These are phyloP conservation scores for Westerdykella sp. DNA, from an alignment of 2,329 filamentous ascomycete species.

Conservation along the genomic window DNA sequence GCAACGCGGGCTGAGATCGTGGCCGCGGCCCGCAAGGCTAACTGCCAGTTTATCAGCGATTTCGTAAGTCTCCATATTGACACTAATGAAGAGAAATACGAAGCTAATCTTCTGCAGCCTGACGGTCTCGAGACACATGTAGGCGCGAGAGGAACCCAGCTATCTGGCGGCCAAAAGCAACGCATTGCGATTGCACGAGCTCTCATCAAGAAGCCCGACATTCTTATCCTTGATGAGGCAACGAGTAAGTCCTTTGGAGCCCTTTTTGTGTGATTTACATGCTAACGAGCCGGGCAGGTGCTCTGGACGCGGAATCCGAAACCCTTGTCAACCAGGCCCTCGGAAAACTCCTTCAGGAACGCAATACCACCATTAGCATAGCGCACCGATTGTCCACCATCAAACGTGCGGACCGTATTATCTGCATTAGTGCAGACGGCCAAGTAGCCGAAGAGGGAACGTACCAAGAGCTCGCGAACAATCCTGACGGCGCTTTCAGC, in stretches of 20 bases:
- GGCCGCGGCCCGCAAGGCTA: slow-evolving; percentile 80
- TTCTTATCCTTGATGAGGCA: slow-evolving; percentile 89
- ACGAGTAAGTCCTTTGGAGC: slow-evolving; percentile 53
- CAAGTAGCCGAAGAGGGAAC: slow-evolving; percentile 85
- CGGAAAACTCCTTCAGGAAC: slow-evolving; percentile 69
- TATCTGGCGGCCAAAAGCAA: slow-evolving; percentile 96
- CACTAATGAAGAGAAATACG: neutral
- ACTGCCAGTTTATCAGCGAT: slow-evolving; percentile 94
- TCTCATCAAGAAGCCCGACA: slow-evolving; percentile 91
- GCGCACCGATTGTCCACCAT: slow-evolving; percentile 94
- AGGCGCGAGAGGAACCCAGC: slow-evolving; percentile 82
- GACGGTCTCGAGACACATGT: slow-evolving; percentile 93
- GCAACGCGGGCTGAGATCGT: slow-evolving; percentile 78
- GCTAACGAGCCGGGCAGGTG: slow-evolving; percentile 31
- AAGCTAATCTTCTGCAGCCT: slow-evolving; percentile 45
- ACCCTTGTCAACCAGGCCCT: slow-evolving; percentile 92
- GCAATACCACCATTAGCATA: slow-evolving; percentile 95
- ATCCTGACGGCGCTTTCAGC: slow-evolving; percentile 76
- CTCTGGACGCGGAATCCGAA: slow-evolving; percentile 92
- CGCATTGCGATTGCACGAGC: slow-evolving; percentile 95
- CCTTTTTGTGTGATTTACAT: neutral
- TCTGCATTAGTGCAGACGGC: slow-evolving; percentile 81
- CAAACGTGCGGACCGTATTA: slow-evolving; percentile 89
- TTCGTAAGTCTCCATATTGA: slow-evolving; percentile 53
- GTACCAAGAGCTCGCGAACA: slow-evolving; percentile 67